phyloP scores from a whole-genome alignment of 495 filamentous ascomycete genomes.

The Hypoxylon crocopeplum region DNA sequence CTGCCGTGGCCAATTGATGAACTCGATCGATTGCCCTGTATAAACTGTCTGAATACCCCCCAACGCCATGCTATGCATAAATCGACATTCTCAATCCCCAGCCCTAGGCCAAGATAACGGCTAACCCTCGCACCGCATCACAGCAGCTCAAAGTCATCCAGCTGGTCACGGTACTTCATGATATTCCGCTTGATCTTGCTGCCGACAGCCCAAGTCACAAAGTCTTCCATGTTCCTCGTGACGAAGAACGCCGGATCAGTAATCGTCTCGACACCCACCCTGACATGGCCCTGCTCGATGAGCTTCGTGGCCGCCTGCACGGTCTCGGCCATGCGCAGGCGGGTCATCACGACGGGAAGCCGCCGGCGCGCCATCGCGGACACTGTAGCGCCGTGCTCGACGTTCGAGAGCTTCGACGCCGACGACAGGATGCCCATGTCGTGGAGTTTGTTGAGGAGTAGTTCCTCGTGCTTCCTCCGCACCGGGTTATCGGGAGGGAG shows the following conservation, averaged over 20 bases:
- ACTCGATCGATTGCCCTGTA: not conserved
- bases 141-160: conserved; percentile 96
- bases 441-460: conserved; percentile 87
- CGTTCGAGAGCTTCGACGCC: conserved; percentile 75
- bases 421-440: conserved; percentile 86
- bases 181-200: conserved; percentile 97
- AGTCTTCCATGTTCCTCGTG: conserved; percentile 89
- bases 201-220: conserved; percentile 94
- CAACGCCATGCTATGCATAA: conserved; percentile 30
- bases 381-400: conserved; percentile 88
- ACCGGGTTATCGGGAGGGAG: conserved; percentile 79
- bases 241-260: conserved; percentile 84
- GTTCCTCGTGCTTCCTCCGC: conserved; percentile 78
- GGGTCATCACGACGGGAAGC: conserved; percentile 84
- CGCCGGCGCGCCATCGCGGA: conserved; percentile 80
- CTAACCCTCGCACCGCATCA: conserved; percentile 40
- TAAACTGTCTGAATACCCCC: not conserved
- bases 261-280: conserved; percentile 89
- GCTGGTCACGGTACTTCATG: conserved; percentile 88
- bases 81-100: not conserved
- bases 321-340: conserved; percentile 87
- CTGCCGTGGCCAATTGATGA: not conserved
- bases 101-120: not conserved
- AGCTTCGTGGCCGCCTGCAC: conserved; percentile 83
- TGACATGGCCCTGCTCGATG: conserved; percentile 94